Evolutionary conservation across 2,329 filamentous ascomycete genomes (phyloP), one percentile per base, ranked within the genome.

Genomic region (Pseudocercospora pini-densiflorae): DNA sequence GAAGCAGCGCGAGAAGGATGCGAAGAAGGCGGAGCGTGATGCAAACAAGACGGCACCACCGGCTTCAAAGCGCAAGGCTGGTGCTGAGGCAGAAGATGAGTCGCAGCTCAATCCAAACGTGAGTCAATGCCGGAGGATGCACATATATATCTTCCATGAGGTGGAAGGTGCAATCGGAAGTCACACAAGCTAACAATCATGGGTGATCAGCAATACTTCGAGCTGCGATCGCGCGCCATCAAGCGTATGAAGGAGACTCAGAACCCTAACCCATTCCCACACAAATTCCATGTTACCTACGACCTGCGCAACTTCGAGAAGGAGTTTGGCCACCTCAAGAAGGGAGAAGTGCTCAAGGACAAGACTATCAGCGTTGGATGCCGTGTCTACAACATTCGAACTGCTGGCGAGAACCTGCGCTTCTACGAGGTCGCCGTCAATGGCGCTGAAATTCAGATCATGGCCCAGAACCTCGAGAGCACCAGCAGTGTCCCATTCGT

Each of bases 271-370:
- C 92, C 92, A 5, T 97, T 97, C 81, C 95, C 95, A 7, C 94
- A 99, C 90, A 91, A 91, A 86, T 98, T 97, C 86, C 85, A 94
- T 65, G 89, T 92, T 78, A 92, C 90, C 79, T 93, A 93, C 77
- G 91, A 95, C 75, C 85, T 97, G 68, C 86, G 87, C 76, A 88
- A 94, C 73, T 97, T 97, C 79, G 84, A 91, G 74, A 85, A 90
- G 74, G 87, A 96, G 63, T 96, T 92, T 77, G 88, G 88, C 63
- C 83, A 89, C 74, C 88, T 98, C 80, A 93, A 93, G 87, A 96
- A 93, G 70, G 95, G 95, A 75, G 93, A 99, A 80, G 85, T 88
- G 70, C 86, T 89, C 79, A 89, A 91, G 80, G 90, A 93, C 67
- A 89, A 90, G 79, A 85, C 89, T 75, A 86, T 98, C 71, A 86